Evolutionary conservation across 2,329 filamentous ascomycete genomes (phyloP).

Genomic region (Apiospora pterosperma): DNA sequence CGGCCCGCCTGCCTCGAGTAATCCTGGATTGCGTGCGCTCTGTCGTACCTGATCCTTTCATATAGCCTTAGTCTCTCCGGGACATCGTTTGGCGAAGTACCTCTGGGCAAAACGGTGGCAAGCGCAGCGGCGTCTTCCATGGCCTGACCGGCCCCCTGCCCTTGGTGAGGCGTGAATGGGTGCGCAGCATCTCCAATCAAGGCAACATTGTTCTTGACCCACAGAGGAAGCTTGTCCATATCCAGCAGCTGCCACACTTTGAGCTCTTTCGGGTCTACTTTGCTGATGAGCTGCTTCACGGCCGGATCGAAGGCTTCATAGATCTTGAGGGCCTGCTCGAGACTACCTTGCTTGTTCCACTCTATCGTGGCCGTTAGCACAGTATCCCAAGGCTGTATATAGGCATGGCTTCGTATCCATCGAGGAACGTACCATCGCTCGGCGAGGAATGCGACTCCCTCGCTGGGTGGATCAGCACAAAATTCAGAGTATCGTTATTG

Average conservation of each 20-base stretch:
- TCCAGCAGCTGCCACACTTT: constrained; percentile 60
- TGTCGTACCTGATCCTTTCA: constrained; percentile 52
- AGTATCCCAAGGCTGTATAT: not conserved
- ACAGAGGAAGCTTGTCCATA: constrained; percentile 49
- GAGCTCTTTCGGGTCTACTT: constrained; percentile 41
- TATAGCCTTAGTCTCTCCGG: constrained; percentile 56
- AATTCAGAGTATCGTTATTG: constrained; percentile 41
- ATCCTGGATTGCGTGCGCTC: constrained; percentile 56
- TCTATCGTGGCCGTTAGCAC: constrained; percentile 21
- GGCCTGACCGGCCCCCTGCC: constrained; percentile 49
- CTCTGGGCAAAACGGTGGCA: constrained; percentile 49
- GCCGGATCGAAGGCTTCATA: constrained; percentile 40
- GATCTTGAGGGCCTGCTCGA: constrained; percentile 34
- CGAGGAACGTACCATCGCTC: constrained; percentile 25
- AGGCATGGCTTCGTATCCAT: not conserved
- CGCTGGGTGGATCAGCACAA: constrained; percentile 50
- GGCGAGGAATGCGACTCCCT: constrained; percentile 30
- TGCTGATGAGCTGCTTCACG: constrained; percentile 35
- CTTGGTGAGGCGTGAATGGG: constrained; percentile 55
- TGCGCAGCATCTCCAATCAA: constrained; percentile 44
- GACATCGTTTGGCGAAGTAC: constrained; percentile 42
- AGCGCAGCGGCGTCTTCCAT: constrained; percentile 66
- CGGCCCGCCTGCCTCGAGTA: constrained; percentile 50
- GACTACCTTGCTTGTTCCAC: constrained; percentile 35
- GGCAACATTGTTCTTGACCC: constrained; percentile 18